Percentiles rank a stretch among this genome's conserved stretches.
Evolutionary conservation across 1,139 yeast species (phyloP).

Genomic region (Candida sanyaensis): DNA sequence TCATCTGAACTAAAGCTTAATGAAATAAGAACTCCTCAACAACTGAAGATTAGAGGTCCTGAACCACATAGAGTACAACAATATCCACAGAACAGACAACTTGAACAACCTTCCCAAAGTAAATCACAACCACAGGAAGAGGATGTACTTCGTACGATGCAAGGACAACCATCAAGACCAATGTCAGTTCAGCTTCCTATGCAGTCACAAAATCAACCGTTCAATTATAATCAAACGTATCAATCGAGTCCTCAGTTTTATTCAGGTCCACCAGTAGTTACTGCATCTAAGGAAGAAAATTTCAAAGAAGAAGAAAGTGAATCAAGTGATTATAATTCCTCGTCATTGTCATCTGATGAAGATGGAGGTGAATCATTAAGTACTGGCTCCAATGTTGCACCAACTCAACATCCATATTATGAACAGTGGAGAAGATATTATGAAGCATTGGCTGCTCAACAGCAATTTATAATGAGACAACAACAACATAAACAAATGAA

Average conservation of each 20-base stretch:
- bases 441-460: constrained; percentile 26
- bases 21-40: neutral
- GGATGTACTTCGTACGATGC: no score
- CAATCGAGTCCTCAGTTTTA: constrained; percentile 2
- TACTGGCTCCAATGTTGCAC: constrained; percentile 12
- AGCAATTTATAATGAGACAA: constrained; percentile 16
- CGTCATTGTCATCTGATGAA: constrained; percentile 6
- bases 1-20: neutral
- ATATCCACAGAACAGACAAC: neutral
- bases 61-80: neutral
- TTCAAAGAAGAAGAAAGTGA: neutral
- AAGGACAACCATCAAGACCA: no score
- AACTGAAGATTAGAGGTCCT: neutral
- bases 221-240: neutral
- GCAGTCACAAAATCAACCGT: neutral
- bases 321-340: neutral
- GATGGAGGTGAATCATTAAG: constrained; percentile 17
- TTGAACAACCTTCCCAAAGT: no score
- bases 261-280: neutral
- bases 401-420: constrained; percentile 23
- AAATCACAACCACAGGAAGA: neutral
- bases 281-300: constrained; percentile 3
- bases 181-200: no score
- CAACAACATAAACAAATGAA: constrained; percentile 13
- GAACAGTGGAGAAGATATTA: constrained; percentile 34